A percentile compares a stretch with the other conserved stretches of the same genome.
Conservation (phyloP, 495 filamentous ascomycete species). For the Choiromyces venosus region DNA sequence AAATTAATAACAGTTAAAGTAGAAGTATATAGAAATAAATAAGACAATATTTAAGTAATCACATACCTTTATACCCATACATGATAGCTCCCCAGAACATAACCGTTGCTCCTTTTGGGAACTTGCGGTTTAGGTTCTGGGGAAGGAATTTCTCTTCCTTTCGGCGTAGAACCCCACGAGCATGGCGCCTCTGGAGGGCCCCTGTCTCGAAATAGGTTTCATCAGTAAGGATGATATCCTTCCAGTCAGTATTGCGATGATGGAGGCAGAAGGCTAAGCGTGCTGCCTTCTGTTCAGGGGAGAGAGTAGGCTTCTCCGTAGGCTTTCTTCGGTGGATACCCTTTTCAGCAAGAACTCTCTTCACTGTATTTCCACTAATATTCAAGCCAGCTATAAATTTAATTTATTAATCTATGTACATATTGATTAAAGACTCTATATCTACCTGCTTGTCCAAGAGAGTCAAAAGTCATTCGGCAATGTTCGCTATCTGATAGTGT, state of each 20-base stretch:
- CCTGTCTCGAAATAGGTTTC: conserved; percentile 9
- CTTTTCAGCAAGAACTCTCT: neutral
- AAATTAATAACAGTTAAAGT: too few relatives aligned
- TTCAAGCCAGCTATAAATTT: neutral
- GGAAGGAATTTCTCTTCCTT: neutral
- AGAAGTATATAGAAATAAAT: too few relatives aligned
- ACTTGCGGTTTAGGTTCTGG: conserved; percentile 1
- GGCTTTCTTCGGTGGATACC: neutral
- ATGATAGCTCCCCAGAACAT: conserved; percentile 9
- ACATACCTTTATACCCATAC: neutral
- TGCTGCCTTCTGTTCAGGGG: neutral
- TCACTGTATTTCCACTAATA: conserved; percentile 3
- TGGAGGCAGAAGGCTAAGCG: neutral
- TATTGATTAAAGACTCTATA: too few relatives aligned
- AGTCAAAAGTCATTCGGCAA: neutral
- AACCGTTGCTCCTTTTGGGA: neutral
- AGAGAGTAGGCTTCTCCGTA: neutral
- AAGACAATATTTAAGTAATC: neutral
- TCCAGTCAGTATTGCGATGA: neutral
- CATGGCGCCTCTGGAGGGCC: neutral
- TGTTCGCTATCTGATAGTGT: conserved; percentile 5
- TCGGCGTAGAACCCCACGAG: neutral
- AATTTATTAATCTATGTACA: neutral
- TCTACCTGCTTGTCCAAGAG: neutral
- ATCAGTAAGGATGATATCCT: conserved; percentile 1